Percentiles rank a stretch among this genome's conserved stretches.
These are phyloP conservation scores for Saccharomycopsis oosterbeekiorum DNA, from an alignment of 805 yeast species.

Conservation along the genomic window DNA sequence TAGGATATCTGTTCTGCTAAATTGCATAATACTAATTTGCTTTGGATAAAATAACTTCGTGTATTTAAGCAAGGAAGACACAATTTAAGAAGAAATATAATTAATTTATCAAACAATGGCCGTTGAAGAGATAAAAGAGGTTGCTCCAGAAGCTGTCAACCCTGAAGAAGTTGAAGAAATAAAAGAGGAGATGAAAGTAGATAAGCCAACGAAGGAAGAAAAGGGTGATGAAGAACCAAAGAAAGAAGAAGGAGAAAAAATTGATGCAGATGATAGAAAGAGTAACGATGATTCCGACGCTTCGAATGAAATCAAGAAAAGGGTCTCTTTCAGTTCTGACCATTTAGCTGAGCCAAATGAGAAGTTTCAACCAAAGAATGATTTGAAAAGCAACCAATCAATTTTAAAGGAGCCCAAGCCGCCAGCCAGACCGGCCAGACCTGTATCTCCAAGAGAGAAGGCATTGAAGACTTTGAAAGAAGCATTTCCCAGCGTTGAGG, in stretches of 20 bases:
- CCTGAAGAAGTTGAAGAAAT: background rate
- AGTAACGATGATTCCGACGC: background rate
- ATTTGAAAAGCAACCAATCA: constrained; percentile 7
- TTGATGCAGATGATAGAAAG: background rate
- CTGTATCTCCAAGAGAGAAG: constrained; percentile 47
- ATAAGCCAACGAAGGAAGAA: constrained; percentile 11
- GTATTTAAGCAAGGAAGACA: too few species aligned
- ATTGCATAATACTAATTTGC: too few species aligned
- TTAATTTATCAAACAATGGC: background rate
- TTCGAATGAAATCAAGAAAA: constrained; percentile 9
- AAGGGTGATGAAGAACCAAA: background rate
- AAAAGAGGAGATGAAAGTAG: constrained; percentile 3
- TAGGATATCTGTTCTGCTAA: too few species aligned
- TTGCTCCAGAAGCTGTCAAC: background rate
- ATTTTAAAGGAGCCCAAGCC: constrained; percentile 22
- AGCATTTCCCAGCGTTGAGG: constrained; percentile 79
- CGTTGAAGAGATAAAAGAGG: background rate
- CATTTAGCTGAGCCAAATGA: constrained; percentile 18
- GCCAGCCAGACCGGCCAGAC: constrained; percentile 49
- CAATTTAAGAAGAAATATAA: too few species aligned
- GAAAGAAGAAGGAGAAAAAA: constrained; percentile 11
- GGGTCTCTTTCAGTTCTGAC: constrained; percentile 21
- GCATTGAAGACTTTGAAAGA: constrained; percentile 57
- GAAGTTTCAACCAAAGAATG: constrained; percentile 7
- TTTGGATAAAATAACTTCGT: too few species aligned